Evolutionary conservation across 2,329 filamentous ascomycete species (phyloP).

Genomic region (Chaetomium sp.): DNA sequence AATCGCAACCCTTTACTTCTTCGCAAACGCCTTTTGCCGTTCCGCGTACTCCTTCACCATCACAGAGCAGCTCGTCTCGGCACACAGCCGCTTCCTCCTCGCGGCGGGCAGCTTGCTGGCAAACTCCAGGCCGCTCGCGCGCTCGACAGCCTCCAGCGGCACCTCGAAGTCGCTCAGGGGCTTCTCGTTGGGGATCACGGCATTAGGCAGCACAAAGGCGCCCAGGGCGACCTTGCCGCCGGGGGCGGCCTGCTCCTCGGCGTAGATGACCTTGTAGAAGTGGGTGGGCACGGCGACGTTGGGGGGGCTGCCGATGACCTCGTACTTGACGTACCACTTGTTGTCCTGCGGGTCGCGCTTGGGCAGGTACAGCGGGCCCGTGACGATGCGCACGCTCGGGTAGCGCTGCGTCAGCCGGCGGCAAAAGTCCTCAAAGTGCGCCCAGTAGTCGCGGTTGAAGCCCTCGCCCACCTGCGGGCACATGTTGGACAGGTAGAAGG

Average conservation of each 20-base stretch:
- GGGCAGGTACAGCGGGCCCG: constrained; percentile 90
- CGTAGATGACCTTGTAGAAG: constrained; percentile 99
- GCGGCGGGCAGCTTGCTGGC: constrained; percentile 74
- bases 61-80: constrained; percentile 81
- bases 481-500: constrained; percentile 94
- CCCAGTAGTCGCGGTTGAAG: constrained; percentile 99
- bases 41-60: constrained; percentile 78
- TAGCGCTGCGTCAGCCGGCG: constrained; percentile 78
- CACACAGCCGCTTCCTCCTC: constrained; percentile 75
- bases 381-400: constrained; percentile 87
- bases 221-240: constrained; percentile 81
- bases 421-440: constrained; percentile 97
- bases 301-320: constrained; percentile 91
- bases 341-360: constrained; percentile 78
- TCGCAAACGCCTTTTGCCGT: constrained; percentile 60
- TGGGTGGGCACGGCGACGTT: constrained; percentile 96
- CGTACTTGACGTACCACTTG: constrained; percentile 95
- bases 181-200: constrained; percentile 82
- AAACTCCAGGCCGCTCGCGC: constrained; percentile 90
- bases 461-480: constrained; percentile 97
- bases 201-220: constrained; percentile 94
- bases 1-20: constrained; percentile 35
- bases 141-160: constrained; percentile 87
- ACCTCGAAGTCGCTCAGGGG: constrained; percentile 92
- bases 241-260: constrained; percentile 64